These are phyloP conservation scores for Paraconiothyrium sp. DNA, from an alignment of 2,329 filamentous ascomycete species.

Conservation along the genomic window DNA sequence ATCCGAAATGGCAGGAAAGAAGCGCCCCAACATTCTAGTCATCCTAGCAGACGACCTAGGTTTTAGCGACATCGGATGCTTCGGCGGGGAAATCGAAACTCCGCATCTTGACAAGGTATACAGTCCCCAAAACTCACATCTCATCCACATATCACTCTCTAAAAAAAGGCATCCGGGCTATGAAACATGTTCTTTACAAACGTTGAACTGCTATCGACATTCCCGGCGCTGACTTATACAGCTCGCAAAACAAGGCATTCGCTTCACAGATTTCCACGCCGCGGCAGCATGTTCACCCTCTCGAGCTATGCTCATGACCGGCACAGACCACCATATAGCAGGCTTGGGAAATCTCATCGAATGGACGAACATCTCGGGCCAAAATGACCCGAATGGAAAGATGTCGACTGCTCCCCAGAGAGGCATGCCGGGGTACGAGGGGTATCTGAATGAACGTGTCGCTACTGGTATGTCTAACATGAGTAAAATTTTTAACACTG, in stretches of 20 bases:
- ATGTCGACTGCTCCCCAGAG: slow-evolving; percentile 64
- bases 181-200: background rate
- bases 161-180: too few relatives aligned
- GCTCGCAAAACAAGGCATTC: slow-evolving; percentile 58
- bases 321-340: slow-evolving; percentile 69
- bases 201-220: background rate
- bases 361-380: slow-evolving; percentile 64
- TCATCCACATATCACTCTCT: background rate
- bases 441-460: slow-evolving; percentile 69
- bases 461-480: slow-evolving; percentile 34
- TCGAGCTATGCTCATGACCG: slow-evolving; percentile 72
- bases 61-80: slow-evolving; percentile 68
- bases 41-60: slow-evolving; percentile 68
- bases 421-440: slow-evolving; percentile 69
- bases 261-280: slow-evolving; percentile 72
- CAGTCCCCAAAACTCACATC: background rate
- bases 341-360: slow-evolving; percentile 63
- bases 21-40: slow-evolving; percentile 68
- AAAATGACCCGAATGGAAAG: slow-evolving; percentile 62
- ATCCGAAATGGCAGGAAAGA: slow-evolving; percentile 18
- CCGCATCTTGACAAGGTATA: slow-evolving; percentile 65
- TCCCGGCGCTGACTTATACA: background rate
- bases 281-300: slow-evolving; percentile 72
- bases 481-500: background rate
- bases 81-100: slow-evolving; percentile 69